A percentile compares a stretch with the other conserved stretches of the same genome.
Evolutionary conservation across 2,329 filamentous ascomycete genomes (phyloP).

Genomic region (Coniochaeta sp.): DNA sequence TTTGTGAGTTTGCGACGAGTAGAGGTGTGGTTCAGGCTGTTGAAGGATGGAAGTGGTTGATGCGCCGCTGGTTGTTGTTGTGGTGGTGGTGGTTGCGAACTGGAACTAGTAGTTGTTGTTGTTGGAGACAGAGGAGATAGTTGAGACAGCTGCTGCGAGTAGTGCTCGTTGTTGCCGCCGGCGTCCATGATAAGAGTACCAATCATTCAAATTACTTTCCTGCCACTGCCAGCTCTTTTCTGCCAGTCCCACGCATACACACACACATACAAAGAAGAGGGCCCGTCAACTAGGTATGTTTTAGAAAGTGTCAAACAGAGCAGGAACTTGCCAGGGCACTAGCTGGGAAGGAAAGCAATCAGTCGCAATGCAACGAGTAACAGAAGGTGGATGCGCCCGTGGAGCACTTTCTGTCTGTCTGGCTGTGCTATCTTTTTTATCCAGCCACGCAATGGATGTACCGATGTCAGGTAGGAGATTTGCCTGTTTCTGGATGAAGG

Average conservation of each 20-base stretch:
- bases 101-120: not conserved
- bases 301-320: too few relatives aligned
- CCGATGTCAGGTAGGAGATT: too few relatives aligned
- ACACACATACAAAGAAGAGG: conserved; percentile 1
- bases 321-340: conserved; percentile 1
- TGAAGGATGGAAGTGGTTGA: not conserved
- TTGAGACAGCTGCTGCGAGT: conserved; percentile 6
- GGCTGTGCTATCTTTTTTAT: too few relatives aligned
- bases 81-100: not conserved
- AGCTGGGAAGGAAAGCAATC: not conserved
- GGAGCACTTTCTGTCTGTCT: too few relatives aligned
- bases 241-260: not conserved
- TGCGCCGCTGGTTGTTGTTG: not conserved
- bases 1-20: conserved; percentile 58
- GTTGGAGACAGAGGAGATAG: conserved; percentile 2
- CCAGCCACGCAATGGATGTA: too few relatives aligned
- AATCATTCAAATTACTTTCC: too few relatives aligned
- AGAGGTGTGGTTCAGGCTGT: conserved; percentile 33
- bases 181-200: not conserved
- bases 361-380: not conserved
- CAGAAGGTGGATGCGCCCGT: not conserved
- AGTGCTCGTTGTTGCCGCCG: conserved; percentile 7
- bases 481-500: not conserved
- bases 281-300: too few relatives aligned
- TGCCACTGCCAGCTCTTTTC: not conserved